phyloP scores from a whole-genome alignment of 345 rosid species.

The Hirschfeldia incana region DNA sequence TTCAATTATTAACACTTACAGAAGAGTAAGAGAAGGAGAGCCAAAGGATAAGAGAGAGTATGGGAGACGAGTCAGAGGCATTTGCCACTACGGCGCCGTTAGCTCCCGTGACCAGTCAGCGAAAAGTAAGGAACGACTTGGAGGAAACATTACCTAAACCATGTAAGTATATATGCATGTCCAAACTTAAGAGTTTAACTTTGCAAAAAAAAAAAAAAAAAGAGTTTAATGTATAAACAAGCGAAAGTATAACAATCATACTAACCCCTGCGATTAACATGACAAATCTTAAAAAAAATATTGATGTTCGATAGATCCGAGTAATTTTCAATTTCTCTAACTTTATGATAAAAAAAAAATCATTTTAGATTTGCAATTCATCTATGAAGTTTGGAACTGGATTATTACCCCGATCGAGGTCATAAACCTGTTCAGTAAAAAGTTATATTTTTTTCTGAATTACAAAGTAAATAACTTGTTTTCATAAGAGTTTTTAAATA shows the following conservation, averaged over 20 bases:
- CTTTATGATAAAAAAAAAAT: not conserved
- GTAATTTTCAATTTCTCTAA: not conserved
- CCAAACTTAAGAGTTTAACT: not conserved
- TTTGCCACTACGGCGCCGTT: constrained; percentile 59
- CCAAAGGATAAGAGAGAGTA: not conserved
- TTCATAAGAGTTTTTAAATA: not conserved
- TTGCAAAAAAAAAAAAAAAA: no score
- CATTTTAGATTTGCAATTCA: not conserved
- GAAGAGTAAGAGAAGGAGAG: not conserved
- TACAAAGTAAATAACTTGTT: not conserved
- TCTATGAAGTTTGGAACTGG: not conserved
- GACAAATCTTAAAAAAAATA: not conserved
- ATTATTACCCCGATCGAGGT: not conserved
- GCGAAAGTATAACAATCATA: not conserved
- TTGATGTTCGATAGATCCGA: not conserved
- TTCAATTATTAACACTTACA: constrained; percentile 14
- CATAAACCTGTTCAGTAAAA: not conserved
- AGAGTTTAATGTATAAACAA: not conserved
- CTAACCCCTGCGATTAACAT: not conserved
- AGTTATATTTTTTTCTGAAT: not conserved
- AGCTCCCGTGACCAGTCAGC: constrained; percentile 64
- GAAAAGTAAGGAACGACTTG: constrained; percentile 60
- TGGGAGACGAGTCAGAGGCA: constrained; percentile 37
- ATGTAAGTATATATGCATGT: constrained; percentile 42
- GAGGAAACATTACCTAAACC: constrained; percentile 74